A percentile compares a stretch with the other conserved stretches of the same genome.
phyloP scores from a whole-genome alignment of 352 stramenopile species.

The Phytopythium sindhum region DNA sequence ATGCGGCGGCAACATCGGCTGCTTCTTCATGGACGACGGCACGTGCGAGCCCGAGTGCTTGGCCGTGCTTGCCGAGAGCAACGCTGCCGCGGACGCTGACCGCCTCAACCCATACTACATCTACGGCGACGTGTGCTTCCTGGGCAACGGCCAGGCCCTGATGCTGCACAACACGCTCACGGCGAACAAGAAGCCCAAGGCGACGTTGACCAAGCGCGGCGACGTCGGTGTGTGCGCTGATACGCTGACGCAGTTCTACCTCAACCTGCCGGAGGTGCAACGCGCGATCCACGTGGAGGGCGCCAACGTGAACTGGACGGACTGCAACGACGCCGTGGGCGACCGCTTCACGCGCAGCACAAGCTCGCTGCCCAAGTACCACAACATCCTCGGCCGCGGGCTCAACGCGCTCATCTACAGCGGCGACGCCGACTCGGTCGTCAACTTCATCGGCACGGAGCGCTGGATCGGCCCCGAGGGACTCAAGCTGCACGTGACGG shows the following conservation, averaged over 20 bases:
- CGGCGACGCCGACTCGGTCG: constrained; percentile 73
- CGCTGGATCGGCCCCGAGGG: constrained; percentile 70
- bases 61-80: constrained; percentile 44
- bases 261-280: constrained; percentile 58
- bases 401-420: constrained; percentile 73
- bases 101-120: constrained; percentile 78
- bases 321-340: constrained; percentile 60
- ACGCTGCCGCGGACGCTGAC: constrained; percentile 37
- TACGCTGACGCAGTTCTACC: constrained; percentile 60
- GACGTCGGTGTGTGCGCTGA: constrained; percentile 68
- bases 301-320: constrained; percentile 48
- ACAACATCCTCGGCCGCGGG: constrained; percentile 47
- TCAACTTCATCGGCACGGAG: constrained; percentile 89
- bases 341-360: constrained; percentile 54
- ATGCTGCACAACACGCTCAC: constrained; percentile 40
- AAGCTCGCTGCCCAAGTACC: constrained; percentile 63
- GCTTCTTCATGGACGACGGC: constrained; percentile 51
- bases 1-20: constrained; percentile 54
- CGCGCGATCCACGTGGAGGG: constrained; percentile 49
- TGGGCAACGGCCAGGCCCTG: constrained; percentile 52
- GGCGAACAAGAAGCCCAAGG: constrained; percentile 18
- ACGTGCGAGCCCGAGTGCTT: constrained; percentile 43
- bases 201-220: constrained; percentile 29
- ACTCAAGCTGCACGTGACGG: constrained; percentile 40
- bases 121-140: constrained; percentile 76